Evolutionary conservation across 345 rosid genomes (phyloP).

Genomic region (Pseudoturritis turrita): DNA sequence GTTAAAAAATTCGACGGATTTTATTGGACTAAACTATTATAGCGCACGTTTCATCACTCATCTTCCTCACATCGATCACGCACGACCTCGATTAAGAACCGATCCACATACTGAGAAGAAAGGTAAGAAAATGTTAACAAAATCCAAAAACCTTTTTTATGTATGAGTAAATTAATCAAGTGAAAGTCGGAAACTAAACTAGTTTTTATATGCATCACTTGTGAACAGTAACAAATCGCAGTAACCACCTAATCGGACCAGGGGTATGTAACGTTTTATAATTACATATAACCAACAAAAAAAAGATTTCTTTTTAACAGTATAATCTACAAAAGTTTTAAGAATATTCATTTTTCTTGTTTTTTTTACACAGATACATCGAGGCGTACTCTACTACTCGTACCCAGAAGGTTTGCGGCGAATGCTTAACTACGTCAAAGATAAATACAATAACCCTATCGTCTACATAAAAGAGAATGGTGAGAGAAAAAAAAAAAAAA

Average conservation of each 20-base stretch:
- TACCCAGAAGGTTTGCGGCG: conserved; percentile 18
- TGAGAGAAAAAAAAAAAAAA: neutral
- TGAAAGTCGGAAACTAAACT: neutral
- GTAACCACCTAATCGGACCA: conserved; percentile 19
- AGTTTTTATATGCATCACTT: neutral
- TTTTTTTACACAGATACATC: neutral
- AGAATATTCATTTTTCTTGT: neutral
- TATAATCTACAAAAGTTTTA: neutral
- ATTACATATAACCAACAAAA: neutral
- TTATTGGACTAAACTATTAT: conserved; percentile 24
- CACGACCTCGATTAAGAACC: neutral
- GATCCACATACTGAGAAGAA: conserved; percentile 3
- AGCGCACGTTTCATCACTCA: neutral
- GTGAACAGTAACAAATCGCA: conserved; percentile 1
- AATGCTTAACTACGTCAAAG: conserved; percentile 28
- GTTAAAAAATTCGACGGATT: conserved; percentile 18
- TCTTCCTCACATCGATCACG: neutral
- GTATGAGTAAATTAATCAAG: neutral
- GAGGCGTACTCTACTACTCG: neutral
- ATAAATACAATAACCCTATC: conserved; percentile 39
- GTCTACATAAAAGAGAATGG: conserved; percentile 54
- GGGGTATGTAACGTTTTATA: conserved; percentile 5
- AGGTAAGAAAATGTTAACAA: neutral
- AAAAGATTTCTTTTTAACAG: neutral
- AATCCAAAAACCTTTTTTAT: neutral